Evolutionary conservation across 176 grass and related monocot genomes (phyloP), one percentile per base, ranked within the genome.

Genomic region (Lolium perenne): DNA sequence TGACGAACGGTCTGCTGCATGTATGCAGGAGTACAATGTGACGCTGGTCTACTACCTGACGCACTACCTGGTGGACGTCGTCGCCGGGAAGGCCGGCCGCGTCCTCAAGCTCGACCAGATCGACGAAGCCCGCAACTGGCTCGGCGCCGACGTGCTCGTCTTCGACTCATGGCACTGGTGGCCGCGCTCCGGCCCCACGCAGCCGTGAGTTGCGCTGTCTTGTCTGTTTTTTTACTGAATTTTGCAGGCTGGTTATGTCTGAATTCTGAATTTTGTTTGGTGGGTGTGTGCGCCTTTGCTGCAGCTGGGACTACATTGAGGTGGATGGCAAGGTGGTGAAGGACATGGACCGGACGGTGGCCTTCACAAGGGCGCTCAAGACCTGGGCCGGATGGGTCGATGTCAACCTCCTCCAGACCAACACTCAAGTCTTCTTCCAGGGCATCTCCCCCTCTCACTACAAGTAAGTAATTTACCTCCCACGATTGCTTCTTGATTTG

Each of bases 111-210:
- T 98, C 10, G 91, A 98, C 84, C 1, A 75, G 23, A 94, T 98
- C 74, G 55, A 89, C 8, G 57, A 80, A 6, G 88, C 48, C 0
- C 41, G 46, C 56, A 65, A 57, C 18, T 98, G 96, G 96, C 83
- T 90, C 46, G 78, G 16, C 49, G 90, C 91, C 29, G 91, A 98
- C 32, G 90, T 95, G 14, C 89, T 98, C 71, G 86, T 98, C 87
- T 98, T 98, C 93, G 92, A 98, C 85, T 89, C 93, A 0, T 91
- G 93, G 93, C 95, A 98, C 84, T 98, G 96, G 96, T 98, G 96
- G 95, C 77, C 93, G n/a, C 86, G 81, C 55, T 62, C 78, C 10
- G 96, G 96, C 2, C 68, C 80, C 0, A 57, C 87, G 2, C 90
- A 86, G 49, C 83, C 91, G 93, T 98, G 10, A 80, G 82, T 32